Base-by-base conservation (phyloP, 1,284 basidiomycete species). In the Ganoderma boninense region DNA sequence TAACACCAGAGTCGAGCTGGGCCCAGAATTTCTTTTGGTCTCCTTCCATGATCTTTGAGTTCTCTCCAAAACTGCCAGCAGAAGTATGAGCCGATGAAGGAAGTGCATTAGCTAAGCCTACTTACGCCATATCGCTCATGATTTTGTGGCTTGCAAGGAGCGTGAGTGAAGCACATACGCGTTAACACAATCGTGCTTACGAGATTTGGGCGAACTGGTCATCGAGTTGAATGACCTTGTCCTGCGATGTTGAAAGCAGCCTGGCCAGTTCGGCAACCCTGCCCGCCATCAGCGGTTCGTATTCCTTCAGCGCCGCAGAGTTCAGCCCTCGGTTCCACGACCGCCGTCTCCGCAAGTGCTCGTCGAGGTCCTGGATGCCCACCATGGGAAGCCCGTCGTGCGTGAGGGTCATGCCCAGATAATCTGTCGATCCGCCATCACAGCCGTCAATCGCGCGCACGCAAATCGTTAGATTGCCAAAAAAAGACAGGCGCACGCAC, bases 21-120 rank as follows among this genome's bases (percentile, higher is more conserved):
- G 35, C 7, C 64, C 52, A 65, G 16, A 40, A 42, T 11, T 20
- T 44, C 32, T 49, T 59, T 49, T 42, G n/a, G 26, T 65, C 54
- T n/a, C 56, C 64, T 26, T 38, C 54, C 44, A 65, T 46, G 13
- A 65, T 29, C 13, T 65, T 52, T 11, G 64, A 59, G 32, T 40
- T 52, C 18, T 52, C 54, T 14, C 64, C 64, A 23, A 43, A 63
- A 66, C 87, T 65, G 82, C 83, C 83, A 38, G 84, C 76, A 3
- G 79, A 82, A 13, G 86, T 86, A 52, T 86, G 87, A 44, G 87
- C 18, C 87, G 87, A 62, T 23, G 60, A 60, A 59, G 64, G 70
- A 20, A 16, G 10, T 4, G 7, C 57, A 35, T 29, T 29, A 11
- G 14, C 57, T 6, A 23, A 57, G 23, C 18, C 23, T 20, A 62